Conservation (phyloP, 306 rosid genomes). For the Adenanthera pavonina region DNA sequence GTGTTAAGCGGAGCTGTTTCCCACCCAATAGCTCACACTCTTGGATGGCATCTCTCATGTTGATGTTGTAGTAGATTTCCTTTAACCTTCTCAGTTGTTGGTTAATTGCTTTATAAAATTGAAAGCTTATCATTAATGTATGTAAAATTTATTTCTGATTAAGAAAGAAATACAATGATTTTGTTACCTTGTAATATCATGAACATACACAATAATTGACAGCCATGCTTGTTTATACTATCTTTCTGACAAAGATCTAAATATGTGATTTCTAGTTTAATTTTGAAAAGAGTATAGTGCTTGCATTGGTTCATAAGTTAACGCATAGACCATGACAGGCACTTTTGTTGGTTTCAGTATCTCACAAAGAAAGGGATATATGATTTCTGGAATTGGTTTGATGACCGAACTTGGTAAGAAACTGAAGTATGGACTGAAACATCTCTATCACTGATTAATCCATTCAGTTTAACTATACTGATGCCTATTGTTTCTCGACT, state of each 20-base stretch:
- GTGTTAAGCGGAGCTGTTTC: conserved; percentile 27
- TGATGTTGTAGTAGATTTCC: not conserved
- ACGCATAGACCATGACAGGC: conserved; percentile 36
- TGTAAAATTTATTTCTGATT: not conserved
- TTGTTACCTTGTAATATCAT: not conserved
- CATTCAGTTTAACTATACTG: not conserved
- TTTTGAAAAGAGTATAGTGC: not conserved
- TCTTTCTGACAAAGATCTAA: conserved; percentile 55
- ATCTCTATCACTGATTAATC: not conserved
- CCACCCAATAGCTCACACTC: conserved; percentile 4
- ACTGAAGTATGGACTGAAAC: conserved; percentile 13
- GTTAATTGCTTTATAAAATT: conserved; percentile 24
- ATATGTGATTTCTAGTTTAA: conserved; percentile 60
- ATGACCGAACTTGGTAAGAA: conserved; percentile 94
- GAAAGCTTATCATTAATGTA: conserved; percentile 5
- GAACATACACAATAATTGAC: conserved; percentile 17
- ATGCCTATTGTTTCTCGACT: conserved; percentile 37
- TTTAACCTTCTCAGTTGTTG: conserved; percentile 1
- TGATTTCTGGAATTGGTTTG: conserved; percentile 99
- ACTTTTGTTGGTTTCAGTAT: conserved; percentile 73
- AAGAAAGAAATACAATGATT: not conserved
- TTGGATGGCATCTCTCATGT: conserved; percentile 8
- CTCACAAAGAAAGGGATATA: conserved; percentile 94
- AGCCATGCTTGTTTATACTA: conserved; percentile 50
- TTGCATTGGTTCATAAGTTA: not conserved